These are phyloP conservation scores for Dioscorea alata DNA, from an alignment of 106 monocot species.

Conservation along the genomic window DNA sequence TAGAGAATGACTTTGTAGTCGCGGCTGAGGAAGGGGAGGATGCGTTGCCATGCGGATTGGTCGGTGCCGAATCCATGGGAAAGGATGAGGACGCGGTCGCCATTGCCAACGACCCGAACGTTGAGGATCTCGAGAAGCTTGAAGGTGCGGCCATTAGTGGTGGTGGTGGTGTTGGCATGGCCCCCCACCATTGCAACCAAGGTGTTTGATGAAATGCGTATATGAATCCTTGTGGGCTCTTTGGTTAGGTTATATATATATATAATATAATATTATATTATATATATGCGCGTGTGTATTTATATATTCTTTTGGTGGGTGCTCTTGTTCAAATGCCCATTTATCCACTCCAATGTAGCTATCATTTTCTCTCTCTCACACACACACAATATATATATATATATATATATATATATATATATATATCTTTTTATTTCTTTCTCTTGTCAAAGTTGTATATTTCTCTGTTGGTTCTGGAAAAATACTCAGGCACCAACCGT, in stretches of 20 bases:
- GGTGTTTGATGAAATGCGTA: too few species aligned
- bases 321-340: slow-evolving; percentile 1
- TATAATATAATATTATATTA: too few species aligned
- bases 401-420: neutral
- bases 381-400: too few species aligned
- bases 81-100: slow-evolving; percentile 60
- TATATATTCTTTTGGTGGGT: neutral
- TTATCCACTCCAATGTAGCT: slow-evolving; percentile 16
- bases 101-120: slow-evolving; percentile 76
- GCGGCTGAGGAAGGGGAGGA: slow-evolving; percentile 66
- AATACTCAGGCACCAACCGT: too few species aligned
- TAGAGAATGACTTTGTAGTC: slow-evolving; percentile 80
- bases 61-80: slow-evolving; percentile 98
- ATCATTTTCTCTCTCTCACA: neutral
- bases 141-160: slow-evolving; percentile 9
- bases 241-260: too few species aligned
- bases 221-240: too few species aligned
- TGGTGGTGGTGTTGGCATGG: neutral
- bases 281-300: too few species aligned
- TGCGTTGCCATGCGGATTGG: slow-evolving; percentile 86
- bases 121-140: slow-evolving; percentile 80
- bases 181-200: slow-evolving; percentile 1
- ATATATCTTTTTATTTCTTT: too few species aligned
- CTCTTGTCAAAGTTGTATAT: too few species aligned
- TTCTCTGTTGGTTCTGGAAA: too few species aligned